Percentiles rank a stretch among this genome's conserved stretches.
These are phyloP conservation scores for Pythium folliculosum DNA, from an alignment of 352 stramenopile genomes.

Conservation along the genomic window DNA sequence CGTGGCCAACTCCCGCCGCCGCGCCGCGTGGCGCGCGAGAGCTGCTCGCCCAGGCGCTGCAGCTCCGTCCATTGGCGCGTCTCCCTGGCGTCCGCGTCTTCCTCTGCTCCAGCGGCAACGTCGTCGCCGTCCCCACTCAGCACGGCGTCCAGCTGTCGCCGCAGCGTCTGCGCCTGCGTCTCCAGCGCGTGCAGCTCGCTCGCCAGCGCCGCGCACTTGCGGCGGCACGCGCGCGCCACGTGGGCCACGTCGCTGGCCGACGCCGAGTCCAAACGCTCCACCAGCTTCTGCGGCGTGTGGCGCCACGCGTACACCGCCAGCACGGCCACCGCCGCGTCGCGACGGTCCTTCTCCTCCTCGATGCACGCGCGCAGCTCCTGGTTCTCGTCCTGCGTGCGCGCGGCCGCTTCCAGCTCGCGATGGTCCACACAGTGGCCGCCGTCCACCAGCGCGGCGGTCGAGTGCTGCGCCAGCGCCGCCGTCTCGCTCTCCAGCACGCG, in stretches of 20 bases:
- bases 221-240: constrained; percentile 9
- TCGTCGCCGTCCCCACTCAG: not conserved
- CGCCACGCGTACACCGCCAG: constrained; percentile 37
- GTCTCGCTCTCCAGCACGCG: constrained; percentile 23
- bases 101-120: not conserved
- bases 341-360: constrained; percentile 33
- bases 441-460: not conserved
- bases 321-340: constrained; percentile 42
- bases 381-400: constrained; percentile 42
- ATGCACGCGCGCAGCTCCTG: constrained; percentile 42
- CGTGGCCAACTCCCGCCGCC: constrained; percentile 13
- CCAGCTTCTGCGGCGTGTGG: not conserved
- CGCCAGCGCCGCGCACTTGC: constrained; percentile 4
- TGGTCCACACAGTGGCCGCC: constrained; percentile 27
- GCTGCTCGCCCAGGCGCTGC: not conserved
- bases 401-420: constrained; percentile 7
- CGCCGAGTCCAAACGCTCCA: not conserved
- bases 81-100: not conserved
- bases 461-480: not conserved
- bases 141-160: constrained; percentile 3
- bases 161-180: not conserved
- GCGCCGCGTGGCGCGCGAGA: not conserved
- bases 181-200: not conserved
- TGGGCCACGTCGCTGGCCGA: constrained; percentile 1
- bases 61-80: not conserved